Percentiles rank a stretch among this genome's conserved stretches.
Evolutionary conservation across 495 filamentous ascomycete genomes (phyloP).

Genomic region (Trichocladium uniseriatum): DNA sequence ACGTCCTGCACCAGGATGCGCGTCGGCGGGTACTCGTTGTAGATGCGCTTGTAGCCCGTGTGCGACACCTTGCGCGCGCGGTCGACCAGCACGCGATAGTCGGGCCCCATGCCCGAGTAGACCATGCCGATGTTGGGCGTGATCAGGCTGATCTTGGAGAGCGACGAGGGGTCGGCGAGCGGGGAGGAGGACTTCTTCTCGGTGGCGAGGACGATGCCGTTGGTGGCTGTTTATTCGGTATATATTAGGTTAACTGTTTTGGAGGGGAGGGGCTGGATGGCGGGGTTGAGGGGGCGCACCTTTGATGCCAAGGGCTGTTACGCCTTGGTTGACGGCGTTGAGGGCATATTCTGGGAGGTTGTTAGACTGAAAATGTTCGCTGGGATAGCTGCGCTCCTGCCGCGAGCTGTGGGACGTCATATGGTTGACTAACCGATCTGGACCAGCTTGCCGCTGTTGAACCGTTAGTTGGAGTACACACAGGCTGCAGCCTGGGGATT

Average conservation of each 20-base stretch:
- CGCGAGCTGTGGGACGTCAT: neutral
- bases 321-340: slow-evolving; percentile 97
- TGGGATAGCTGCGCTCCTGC: neutral
- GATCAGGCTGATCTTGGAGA: slow-evolving; percentile 95
- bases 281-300: slow-evolving; percentile 43
- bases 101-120: slow-evolving; percentile 97
- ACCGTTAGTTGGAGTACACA: slow-evolving; percentile 1
- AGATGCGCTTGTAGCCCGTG: slow-evolving; percentile 98
- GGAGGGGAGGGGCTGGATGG: no score
- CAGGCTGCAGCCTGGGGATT: slow-evolving; percentile 7
- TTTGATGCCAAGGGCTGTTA: slow-evolving; percentile 97
- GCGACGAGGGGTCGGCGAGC: slow-evolving; percentile 84
- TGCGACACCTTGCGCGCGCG: slow-evolving; percentile 98
- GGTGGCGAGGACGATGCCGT: slow-evolving; percentile 96
- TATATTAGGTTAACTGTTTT: neutral
- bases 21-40: slow-evolving; percentile 99
- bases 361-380: slow-evolving; percentile 6
- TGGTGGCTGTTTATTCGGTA: slow-evolving; percentile 57
- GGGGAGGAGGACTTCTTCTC: slow-evolving; percentile 99
- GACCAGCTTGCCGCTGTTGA: slow-evolving; percentile 81
- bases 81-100: slow-evolving; percentile 96
- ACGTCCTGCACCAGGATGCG: slow-evolving; percentile 98
- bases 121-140: slow-evolving; percentile 99
- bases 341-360: slow-evolving; percentile 80
- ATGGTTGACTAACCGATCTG: slow-evolving; percentile 54